phyloP scores from a whole-genome alignment of 2,329 filamentous ascomycete genomes.

The Nothomitra cinnamomea region DNA sequence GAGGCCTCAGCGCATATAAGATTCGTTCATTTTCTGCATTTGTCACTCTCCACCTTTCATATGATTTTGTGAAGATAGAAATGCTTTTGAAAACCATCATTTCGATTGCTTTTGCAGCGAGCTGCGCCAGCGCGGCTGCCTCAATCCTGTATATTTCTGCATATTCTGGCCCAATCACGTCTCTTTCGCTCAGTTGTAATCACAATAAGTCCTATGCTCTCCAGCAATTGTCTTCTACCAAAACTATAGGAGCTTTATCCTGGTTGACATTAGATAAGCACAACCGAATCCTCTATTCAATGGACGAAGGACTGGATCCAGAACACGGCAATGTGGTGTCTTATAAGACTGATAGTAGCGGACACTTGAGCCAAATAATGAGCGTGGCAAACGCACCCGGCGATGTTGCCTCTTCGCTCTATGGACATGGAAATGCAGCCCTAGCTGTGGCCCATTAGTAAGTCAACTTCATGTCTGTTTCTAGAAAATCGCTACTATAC shows the following conservation, averaged over 20 bases:
- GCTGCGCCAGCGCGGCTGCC: background rate
- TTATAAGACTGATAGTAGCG: constrained; percentile 15
- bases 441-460: constrained; percentile 27
- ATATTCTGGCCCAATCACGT: constrained; percentile 21
- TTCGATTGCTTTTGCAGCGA: too few relatives aligned
- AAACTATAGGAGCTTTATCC: constrained; percentile 33
- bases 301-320: constrained; percentile 36
- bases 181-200: constrained; percentile 16
- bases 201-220: constrained; percentile 21
- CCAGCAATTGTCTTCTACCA: constrained; percentile 25
- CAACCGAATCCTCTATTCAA: constrained; percentile 37
- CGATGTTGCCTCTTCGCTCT: constrained; percentile 25
- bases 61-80: too few relatives aligned
- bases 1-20: too few relatives aligned
- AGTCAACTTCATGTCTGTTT: background rate
- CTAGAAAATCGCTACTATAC: too few relatives aligned
- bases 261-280: constrained; percentile 41
- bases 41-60: too few relatives aligned
- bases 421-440: constrained; percentile 20
- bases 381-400: constrained; percentile 19
- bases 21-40: too few relatives aligned
- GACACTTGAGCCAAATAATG: background rate
- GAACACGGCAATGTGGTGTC: constrained; percentile 32
- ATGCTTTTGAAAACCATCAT: too few relatives aligned
- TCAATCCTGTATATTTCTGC: constrained; percentile 22